phyloP scores from a whole-genome alignment of 75 land plant genomes.

The Cupressus sempervirens region DNA sequence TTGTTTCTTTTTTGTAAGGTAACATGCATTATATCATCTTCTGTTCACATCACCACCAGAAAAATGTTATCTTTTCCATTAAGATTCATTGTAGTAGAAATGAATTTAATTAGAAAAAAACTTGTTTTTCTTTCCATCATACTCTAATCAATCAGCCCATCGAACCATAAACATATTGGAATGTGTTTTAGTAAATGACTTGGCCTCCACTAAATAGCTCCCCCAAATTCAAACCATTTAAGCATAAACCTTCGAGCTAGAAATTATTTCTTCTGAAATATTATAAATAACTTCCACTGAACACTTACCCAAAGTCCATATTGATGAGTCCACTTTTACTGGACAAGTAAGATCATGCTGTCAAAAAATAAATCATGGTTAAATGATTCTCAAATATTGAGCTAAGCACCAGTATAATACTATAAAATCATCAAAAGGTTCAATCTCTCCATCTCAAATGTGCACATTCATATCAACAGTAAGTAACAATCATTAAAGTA shows the following conservation, averaged over 20 bases:
- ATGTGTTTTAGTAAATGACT: background rate
- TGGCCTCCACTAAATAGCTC: background rate
- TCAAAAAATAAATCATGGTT: conserved; percentile 1
- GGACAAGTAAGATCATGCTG: conserved; percentile 83
- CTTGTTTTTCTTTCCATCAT: background rate
- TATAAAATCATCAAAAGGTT: background rate
- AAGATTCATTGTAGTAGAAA: background rate
- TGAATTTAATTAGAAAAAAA: background rate
- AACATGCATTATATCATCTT: conserved; percentile 89
- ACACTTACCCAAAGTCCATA: conserved; percentile 89
- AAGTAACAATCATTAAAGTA: background rate
- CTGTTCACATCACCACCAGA: conserved; percentile 26
- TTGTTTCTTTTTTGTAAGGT: conserved; percentile 87
- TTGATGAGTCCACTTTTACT: conserved; percentile 89
- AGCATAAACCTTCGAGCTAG: background rate
- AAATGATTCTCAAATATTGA: conserved; percentile 5
- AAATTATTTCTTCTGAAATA: background rate
- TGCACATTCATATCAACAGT: background rate
- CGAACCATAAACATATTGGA: background rate
- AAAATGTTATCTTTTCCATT: background rate
- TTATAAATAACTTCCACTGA: background rate
- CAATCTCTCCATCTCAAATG: background rate
- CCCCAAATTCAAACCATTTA: background rate
- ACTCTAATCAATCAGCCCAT: background rate
- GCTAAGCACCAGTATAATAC: background rate